These are phyloP conservation scores for Calonectria pteridis DNA, from an alignment of 2,329 filamentous ascomycete species.

Conservation along the genomic window DNA sequence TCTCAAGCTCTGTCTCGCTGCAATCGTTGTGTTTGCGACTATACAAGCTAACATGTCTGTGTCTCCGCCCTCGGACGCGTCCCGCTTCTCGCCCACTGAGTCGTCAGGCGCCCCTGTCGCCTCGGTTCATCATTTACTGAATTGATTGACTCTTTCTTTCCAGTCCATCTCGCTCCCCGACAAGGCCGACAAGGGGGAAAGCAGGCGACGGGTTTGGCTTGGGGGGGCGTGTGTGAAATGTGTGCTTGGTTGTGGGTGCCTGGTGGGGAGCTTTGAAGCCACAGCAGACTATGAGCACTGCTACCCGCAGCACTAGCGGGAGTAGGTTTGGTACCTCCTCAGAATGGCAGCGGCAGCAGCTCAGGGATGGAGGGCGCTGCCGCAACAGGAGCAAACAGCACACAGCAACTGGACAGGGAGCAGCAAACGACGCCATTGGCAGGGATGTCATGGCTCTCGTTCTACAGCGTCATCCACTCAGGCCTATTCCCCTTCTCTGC, in stretches of 20 bases:
- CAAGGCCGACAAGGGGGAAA: constrained; percentile 1
- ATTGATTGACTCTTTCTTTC: not conserved
- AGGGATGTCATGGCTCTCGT: not conserved
- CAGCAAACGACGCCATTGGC: not conserved
- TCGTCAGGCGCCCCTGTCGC: not conserved
- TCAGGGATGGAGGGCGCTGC: not conserved
- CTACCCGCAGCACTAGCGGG: constrained; percentile 15
- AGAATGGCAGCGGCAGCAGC: not conserved
- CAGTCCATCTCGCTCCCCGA: not conserved
- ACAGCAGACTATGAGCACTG: constrained; percentile 9
- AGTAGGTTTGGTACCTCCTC: not conserved
- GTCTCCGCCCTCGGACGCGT: constrained; percentile 3
- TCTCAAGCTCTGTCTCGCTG: not conserved
- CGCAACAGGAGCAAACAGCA: not conserved
- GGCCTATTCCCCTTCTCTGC: not conserved
- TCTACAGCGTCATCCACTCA: not conserved
- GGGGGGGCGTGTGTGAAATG: constrained; percentile 16
- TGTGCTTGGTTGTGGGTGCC: constrained; percentile 4
- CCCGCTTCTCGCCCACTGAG: not conserved
- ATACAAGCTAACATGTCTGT: not conserved
- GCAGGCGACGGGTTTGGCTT: not conserved
- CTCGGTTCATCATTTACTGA: not conserved
- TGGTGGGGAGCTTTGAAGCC: constrained; percentile 22
- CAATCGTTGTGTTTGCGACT: not conserved
- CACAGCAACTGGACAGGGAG: not conserved